A percentile compares a stretch with the other conserved stretches of the same genome.
Evolutionary conservation across 1,139 yeast genomes (phyloP).

Genomic region (Debaryomycetaceae sp.): DNA sequence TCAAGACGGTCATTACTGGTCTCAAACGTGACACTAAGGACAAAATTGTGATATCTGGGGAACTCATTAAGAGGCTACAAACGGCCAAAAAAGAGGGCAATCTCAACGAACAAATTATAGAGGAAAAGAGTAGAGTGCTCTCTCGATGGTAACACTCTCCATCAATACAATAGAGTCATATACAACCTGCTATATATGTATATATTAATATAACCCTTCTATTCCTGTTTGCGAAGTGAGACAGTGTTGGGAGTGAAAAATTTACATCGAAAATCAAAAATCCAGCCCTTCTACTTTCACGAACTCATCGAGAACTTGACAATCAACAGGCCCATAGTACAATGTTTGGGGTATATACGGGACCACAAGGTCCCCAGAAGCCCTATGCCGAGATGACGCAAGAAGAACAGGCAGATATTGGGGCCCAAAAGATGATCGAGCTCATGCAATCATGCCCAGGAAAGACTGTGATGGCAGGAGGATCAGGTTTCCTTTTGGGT

Average conservation of each 20-base stretch:
- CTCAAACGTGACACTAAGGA: conserved; percentile 11
- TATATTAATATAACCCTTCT: no score
- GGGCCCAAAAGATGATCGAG: conserved; percentile 79
- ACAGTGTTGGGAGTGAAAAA: neutral
- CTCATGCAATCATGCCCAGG: conserved; percentile 96
- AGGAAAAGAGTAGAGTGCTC: conserved; percentile 7
- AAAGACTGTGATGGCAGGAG: conserved; percentile 87
- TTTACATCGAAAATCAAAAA: neutral
- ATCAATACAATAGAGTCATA: no score
- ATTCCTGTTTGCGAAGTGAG: no score
- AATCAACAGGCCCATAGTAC: neutral
- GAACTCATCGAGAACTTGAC: neutral
- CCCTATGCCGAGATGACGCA: conserved; percentile 71
- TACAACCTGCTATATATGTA: no score
- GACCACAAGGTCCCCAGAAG: conserved; percentile 28
- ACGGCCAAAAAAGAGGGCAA: conserved; percentile 7
- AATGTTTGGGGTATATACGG: conserved; percentile 19
- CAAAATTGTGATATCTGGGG: conserved; percentile 6
- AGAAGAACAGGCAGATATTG: conserved; percentile 90
- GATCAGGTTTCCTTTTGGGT: conserved; percentile 91
- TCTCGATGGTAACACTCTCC: conserved; percentile 7
- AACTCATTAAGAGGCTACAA: conserved; percentile 7
- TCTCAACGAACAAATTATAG: conserved; percentile 9
- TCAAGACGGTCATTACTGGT: conserved; percentile 6
- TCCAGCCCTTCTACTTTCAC: neutral